Percentiles rank a stretch among this genome's conserved stretches.
These are phyloP conservation scores for Ogataea methanolica DNA, from an alignment of 805 yeast genomes.

Conservation along the genomic window DNA sequence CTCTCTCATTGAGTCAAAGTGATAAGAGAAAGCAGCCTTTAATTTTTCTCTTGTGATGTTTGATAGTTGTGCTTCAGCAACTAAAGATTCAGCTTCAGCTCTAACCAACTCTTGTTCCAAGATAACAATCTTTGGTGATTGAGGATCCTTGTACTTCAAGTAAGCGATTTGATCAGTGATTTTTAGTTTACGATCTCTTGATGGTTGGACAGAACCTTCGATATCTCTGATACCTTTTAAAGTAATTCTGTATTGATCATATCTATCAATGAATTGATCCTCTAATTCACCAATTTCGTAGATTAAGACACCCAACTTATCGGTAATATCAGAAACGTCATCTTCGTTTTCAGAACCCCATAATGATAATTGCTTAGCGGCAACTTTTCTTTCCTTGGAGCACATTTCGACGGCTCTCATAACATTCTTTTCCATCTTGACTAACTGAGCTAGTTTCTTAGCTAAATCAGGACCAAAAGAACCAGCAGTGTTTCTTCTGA, in stretches of 20 bases:
- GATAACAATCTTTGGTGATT: constrained; percentile 73
- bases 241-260: constrained; percentile 82
- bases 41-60: constrained; percentile 85
- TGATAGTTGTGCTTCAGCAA: constrained; percentile 87
- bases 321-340: constrained; percentile 81
- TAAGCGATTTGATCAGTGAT: constrained; percentile 82
- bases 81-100: constrained; percentile 88
- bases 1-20: constrained; percentile 81
- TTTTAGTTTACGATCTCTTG: constrained; percentile 80
- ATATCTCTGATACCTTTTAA: constrained; percentile 78
- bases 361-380: constrained; percentile 73
- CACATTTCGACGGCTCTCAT: constrained; percentile 74
- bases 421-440: constrained; percentile 78
- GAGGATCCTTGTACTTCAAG: constrained; percentile 81
- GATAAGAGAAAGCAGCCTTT: constrained; percentile 79
- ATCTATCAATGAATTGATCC: constrained; percentile 80
- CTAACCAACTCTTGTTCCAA: constrained; percentile 87
- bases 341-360: constrained; percentile 91
- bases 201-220: constrained; percentile 84
- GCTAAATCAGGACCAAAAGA: constrained; percentile 77
- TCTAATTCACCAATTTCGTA: constrained; percentile 84
- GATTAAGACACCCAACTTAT: constrained; percentile 77
- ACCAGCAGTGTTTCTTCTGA: constrained; percentile 70
- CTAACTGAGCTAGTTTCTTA: constrained; percentile 66
- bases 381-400: constrained; percentile 74